phyloP scores from a whole-genome alignment of 2,329 filamentous ascomycete species.

The Grosmannia serpens region DNA sequence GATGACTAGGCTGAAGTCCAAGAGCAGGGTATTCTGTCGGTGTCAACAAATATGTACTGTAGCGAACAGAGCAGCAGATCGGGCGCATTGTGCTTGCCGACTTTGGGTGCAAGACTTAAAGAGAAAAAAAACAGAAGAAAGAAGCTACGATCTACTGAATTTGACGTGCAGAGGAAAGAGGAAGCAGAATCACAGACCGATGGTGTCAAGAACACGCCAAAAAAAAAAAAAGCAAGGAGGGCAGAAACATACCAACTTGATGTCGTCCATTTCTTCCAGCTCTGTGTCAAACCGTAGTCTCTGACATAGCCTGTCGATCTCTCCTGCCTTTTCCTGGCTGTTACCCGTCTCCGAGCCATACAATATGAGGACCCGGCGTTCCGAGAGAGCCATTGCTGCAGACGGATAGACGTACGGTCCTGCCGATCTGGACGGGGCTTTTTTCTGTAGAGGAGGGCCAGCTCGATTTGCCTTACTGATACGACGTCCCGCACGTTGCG shows the following conservation, averaged over 20 bases:
- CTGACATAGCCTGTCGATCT: slow-evolving; percentile 63
- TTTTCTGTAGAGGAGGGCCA: background rate
- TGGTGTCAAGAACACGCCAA: background rate
- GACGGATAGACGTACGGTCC: background rate
- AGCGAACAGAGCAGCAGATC: background rate
- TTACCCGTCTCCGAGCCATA: slow-evolving; percentile 96
- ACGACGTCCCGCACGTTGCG: background rate
- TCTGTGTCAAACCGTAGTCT: slow-evolving; percentile 67
- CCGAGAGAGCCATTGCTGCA: slow-evolving; percentile 6
- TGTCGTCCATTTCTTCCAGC: slow-evolving; percentile 65
- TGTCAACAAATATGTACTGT: background rate
- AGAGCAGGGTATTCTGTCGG: slow-evolving; percentile 33
- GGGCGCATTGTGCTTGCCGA: background rate
- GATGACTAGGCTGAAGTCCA: slow-evolving; percentile 46
- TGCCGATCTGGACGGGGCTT: background rate
- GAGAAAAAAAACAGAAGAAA: background rate
- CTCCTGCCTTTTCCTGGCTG: slow-evolving; percentile 79
- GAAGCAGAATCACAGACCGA: too few species aligned
- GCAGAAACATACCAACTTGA: slow-evolving; percentile 54
- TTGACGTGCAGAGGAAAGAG: background rate
- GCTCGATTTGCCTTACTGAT: background rate
- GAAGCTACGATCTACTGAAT: background rate
- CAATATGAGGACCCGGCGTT: slow-evolving; percentile 52
- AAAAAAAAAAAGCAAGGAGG: slow-evolving; percentile 6
- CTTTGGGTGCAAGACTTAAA: too few species aligned